A percentile compares a stretch with the other conserved stretches of the same genome.
Conservation (phyloP, 345 rosid species). For the Eucalyptus microcorys region DNA sequence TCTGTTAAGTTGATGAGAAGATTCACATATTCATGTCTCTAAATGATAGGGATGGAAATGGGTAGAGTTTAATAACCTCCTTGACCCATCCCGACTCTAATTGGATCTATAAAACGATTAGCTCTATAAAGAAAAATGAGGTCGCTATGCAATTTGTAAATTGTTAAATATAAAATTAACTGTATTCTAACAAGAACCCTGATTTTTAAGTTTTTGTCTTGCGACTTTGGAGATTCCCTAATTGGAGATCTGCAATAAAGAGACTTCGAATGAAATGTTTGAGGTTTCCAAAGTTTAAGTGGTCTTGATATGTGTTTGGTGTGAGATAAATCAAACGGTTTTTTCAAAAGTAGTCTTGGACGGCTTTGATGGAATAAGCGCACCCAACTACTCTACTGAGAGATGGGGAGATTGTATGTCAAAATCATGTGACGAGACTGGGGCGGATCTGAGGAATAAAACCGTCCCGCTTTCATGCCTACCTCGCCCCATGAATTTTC, state of each 20-base stretch:
- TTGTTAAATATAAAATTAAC: background rate
- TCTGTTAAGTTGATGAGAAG: background rate
- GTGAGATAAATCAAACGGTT: background rate
- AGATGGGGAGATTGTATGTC: background rate
- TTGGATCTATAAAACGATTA: background rate
- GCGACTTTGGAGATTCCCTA: background rate
- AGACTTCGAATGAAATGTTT: background rate
- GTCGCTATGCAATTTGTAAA: background rate
- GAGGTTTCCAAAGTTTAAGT: background rate
- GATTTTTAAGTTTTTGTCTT: background rate
- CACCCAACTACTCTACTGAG: background rate
- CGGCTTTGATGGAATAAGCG: background rate
- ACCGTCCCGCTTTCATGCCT: background rate
- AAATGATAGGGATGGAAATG: background rate
- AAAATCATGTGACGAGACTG: background rate
- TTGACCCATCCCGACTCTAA: background rate
- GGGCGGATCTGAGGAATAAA: background rate
- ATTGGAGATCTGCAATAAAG: background rate
- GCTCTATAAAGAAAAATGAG: background rate
- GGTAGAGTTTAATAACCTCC: background rate
- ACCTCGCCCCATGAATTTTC: background rate
- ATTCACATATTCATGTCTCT: background rate
- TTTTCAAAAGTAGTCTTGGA: background rate
- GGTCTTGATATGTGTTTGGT: background rate
- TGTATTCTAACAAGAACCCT: background rate